A percentile compares a stretch with the other conserved stretches of the same genome.
Conservation (phyloP, 768 basidiomycete species). For the Collybia sordida region DNA sequence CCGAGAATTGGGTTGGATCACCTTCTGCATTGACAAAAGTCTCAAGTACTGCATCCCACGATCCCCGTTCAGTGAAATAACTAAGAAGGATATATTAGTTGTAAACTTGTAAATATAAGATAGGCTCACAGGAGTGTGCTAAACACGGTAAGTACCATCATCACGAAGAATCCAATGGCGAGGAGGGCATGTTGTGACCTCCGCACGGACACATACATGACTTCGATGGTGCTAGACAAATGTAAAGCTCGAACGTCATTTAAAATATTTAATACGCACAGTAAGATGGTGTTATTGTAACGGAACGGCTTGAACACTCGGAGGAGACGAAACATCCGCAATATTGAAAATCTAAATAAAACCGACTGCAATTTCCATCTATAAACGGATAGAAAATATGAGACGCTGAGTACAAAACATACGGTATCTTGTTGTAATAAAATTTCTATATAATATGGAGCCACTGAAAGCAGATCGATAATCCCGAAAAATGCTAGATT, state of each 20-base stretch:
- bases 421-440: conserved; percentile 84
- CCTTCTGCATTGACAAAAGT: conserved; percentile 87
- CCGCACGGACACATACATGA: conserved; percentile 88
- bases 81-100: conserved; percentile 28
- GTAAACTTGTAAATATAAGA: neutral
- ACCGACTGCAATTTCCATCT: conserved; percentile 55
- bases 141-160: conserved; percentile 85
- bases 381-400: neutral
- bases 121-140: conserved; percentile 73
- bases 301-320: conserved; percentile 90
- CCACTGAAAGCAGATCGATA: conserved; percentile 80
- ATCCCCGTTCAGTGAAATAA: conserved; percentile 89
- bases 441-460: conserved; percentile 89
- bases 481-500: conserved; percentile 76
- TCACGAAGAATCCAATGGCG: conserved; percentile 85
- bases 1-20: conserved; percentile 77
- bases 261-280: conserved; percentile 45
- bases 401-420: conserved; percentile 20
- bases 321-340: conserved; percentile 85
- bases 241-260: conserved; percentile 1
- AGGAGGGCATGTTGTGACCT: conserved; percentile 85
- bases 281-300: conserved; percentile 77
- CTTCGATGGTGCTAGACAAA: conserved; percentile 71
- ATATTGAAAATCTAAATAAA: conserved; percentile 87
- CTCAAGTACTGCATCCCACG: conserved; percentile 80